Base-by-base conservation (phyloP, 2,329 filamentous ascomycete genomes). In the Lasiodiplodia sp. region DNA sequence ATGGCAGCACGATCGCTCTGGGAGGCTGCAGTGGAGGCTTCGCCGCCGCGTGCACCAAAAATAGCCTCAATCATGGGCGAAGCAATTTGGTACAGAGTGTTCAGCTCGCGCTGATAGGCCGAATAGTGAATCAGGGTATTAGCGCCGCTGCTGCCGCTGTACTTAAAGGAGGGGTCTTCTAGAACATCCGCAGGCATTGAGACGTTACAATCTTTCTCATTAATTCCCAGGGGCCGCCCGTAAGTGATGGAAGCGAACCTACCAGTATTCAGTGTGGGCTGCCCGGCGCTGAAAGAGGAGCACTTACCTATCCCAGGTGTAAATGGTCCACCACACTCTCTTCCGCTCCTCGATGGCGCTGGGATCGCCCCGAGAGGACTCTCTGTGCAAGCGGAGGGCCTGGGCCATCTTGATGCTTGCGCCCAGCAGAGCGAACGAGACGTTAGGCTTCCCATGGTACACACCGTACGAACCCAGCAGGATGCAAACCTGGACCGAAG, bases 271-370 rank as follows among this genome's bases (percentile, higher is more conserved):
- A 63, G 38, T 21, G 1, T 51, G 25, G 18, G 18, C 11, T 12
- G 16, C 18, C 3, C 3, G 18, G 11, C 18, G 18, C 18, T 21
- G 0, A 21, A 14, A 23, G 25, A 31, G 4, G 6, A 51, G 11
- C 10, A 49, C 69, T 37, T 67, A 70, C 71, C 79, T 72, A 53
- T 82, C 80, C 79, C 79, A 82, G 0, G 79, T 81, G 56, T 82
- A 82, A 2, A 82, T 77, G 1, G 79, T 80, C 80, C 80, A 82
- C 79, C 79, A 82, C 0, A 80, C 75, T 18, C 80, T 70, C 69
- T 80, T 80, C 44, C 79, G 72, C 58, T 81, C 79, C 65, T 82
- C 80, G 6, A 73, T 71, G 16, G 74, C 71, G 31, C 75, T 73
- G 1, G 71, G 51, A 1, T 69, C 66, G 1, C 73, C 74, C n/a